phyloP scores from a whole-genome alignment of 495 filamentous ascomycete genomes.

The Rusavskia elegans region DNA sequence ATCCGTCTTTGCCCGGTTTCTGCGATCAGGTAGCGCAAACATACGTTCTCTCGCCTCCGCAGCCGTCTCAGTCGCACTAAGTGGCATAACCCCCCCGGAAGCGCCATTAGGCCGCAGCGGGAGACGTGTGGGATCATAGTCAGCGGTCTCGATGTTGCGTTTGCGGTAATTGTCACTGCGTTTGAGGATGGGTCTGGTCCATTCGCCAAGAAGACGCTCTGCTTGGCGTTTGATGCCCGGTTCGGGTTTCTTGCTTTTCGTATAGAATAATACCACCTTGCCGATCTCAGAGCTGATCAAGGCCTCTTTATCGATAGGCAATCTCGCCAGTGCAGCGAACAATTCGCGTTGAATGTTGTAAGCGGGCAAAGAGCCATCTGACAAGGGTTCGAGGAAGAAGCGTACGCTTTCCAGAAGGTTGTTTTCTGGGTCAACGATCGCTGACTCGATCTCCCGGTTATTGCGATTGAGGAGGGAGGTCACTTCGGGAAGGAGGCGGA shows the following conservation, averaged over 20 bases:
- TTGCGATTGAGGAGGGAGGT: constrained; percentile 76
- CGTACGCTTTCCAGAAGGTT: constrained; percentile 88
- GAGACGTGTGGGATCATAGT: constrained; percentile 31
- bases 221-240: constrained; percentile 80
- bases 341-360: constrained; percentile 96
- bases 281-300: constrained; percentile 85
- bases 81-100: constrained; percentile 13
- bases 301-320: constrained; percentile 80
- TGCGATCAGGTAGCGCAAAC: constrained; percentile 47
- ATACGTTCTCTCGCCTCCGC: constrained; percentile 52
- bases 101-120: constrained; percentile 25
- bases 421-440: constrained; percentile 80
- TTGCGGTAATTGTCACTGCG: constrained; percentile 85
- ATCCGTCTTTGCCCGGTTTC: constrained; percentile 58
- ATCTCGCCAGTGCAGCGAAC: constrained; percentile 58
- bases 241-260: constrained; percentile 77
- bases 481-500: constrained; percentile 89
- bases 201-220: constrained; percentile 78
- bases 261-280: constrained; percentile 93
- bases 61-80: constrained; percentile 25
- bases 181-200: constrained; percentile 92
- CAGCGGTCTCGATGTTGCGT: constrained; percentile 39
- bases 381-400: constrained; percentile 92
- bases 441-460: constrained; percentile 49
- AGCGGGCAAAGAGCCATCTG: constrained; percentile 80